Conservation (phyloP, 768 basidiomycete species). For the Lentinula sp. region DNA sequence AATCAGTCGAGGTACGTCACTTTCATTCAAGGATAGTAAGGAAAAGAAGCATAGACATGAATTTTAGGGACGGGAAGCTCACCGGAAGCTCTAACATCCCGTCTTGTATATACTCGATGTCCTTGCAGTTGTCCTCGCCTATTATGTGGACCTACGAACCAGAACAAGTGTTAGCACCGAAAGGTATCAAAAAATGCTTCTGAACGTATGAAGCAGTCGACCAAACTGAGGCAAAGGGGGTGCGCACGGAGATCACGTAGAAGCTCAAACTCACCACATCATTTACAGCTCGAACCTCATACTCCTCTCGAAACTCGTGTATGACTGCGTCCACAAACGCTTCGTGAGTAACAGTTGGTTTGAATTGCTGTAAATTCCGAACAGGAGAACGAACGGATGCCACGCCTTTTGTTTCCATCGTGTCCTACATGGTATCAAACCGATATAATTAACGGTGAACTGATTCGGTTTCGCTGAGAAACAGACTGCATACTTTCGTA, state of each 20-base stretch:
- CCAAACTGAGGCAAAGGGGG: neutral
- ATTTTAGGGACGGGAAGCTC: constrained; percentile 15
- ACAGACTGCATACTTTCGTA: constrained; percentile 42
- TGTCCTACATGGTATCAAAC: constrained; percentile 38
- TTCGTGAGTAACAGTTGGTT: constrained; percentile 52
- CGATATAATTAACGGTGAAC: too few species aligned
- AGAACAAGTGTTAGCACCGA: neutral
- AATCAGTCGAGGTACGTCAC: too few species aligned
- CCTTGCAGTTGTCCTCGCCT: constrained; percentile 36
- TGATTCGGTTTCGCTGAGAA: neutral
- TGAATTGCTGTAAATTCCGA: constrained; percentile 65
- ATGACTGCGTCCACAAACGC: constrained; percentile 66
- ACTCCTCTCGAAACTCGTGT: constrained; percentile 58
- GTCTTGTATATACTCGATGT: constrained; percentile 53
- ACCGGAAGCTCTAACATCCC: constrained; percentile 75
- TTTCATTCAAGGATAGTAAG: neutral
- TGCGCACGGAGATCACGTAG: constrained; percentile 1
- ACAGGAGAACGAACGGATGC: constrained; percentile 92
- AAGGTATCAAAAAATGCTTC: too few species aligned
- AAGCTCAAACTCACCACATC: neutral
- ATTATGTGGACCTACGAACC: constrained; percentile 30
- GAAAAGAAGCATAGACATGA: neutral
- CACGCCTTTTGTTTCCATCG: constrained; percentile 81
- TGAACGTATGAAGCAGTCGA: neutral
- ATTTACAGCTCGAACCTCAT: constrained; percentile 30